Percentiles rank a stretch among this genome's conserved stretches.
Conservation (phyloP, 1,284 basidiomycete species). For the Vanrija sp. region DNA sequence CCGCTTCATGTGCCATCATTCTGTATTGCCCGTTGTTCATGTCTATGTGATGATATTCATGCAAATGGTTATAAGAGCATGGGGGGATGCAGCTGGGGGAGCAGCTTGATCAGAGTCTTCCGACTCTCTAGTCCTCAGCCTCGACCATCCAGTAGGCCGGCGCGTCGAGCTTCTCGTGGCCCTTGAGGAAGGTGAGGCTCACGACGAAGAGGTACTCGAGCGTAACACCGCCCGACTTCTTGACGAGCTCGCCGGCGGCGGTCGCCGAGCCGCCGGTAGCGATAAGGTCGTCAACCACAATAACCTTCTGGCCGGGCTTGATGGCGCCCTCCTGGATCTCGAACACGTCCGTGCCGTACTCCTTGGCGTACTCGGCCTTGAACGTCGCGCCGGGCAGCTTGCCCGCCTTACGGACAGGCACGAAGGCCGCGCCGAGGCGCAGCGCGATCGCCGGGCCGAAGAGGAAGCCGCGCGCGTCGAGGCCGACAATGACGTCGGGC, state of each 20-base stretch:
- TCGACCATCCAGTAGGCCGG: constrained; percentile 82
- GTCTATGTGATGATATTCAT: constrained; percentile 2
- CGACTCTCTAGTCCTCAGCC: constrained; percentile 70
- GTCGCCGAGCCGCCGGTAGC: constrained; percentile 95
- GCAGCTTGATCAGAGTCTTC: no score
- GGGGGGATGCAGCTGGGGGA: no score
- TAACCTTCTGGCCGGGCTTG: constrained; percentile 72
- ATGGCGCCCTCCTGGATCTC: constrained; percentile 93
- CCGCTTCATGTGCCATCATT: background rate
- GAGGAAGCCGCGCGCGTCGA: constrained; percentile 95
- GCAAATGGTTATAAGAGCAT: background rate
- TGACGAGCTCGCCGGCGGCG: constrained; percentile 87
- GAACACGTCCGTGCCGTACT: constrained; percentile 87
- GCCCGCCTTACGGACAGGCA: constrained; percentile 90
- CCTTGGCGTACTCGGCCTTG: constrained; percentile 79
- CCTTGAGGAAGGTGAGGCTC: constrained; percentile 79
- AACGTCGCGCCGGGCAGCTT: constrained; percentile 88
- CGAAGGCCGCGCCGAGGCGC: constrained; percentile 88
- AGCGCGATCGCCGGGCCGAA: constrained; percentile 89
- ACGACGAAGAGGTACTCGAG: constrained; percentile 95
- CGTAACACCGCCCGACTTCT: constrained; percentile 74
- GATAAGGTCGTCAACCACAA: constrained; percentile 93
- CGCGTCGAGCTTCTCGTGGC: constrained; percentile 72
- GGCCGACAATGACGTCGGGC: constrained; percentile 90
- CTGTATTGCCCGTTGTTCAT: background rate